phyloP scores from a whole-genome alignment of 2,329 filamentous ascomycete species.

The Claviceps spartinae region DNA sequence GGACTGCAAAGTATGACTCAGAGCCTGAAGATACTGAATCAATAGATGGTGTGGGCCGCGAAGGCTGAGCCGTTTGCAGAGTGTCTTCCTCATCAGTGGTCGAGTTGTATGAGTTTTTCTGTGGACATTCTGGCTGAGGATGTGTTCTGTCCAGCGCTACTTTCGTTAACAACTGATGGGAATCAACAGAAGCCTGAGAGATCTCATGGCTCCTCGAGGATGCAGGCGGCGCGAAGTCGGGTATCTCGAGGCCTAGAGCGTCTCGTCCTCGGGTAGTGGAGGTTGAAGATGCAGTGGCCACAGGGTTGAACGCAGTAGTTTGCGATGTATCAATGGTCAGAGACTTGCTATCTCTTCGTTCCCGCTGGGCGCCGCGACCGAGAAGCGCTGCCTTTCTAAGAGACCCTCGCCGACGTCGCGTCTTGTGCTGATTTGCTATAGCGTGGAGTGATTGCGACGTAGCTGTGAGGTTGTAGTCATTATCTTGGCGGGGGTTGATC shows the following conservation, averaged over 20 bases:
- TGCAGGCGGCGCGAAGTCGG: conserved; percentile 31
- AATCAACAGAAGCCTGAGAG: conserved; percentile 15
- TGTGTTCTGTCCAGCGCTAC: conserved; percentile 2
- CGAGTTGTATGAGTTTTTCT: conserved; percentile 31
- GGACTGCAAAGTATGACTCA: conserved; percentile 46
- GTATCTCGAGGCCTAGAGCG: conserved; percentile 32
- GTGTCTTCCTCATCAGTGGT: conserved; percentile 78
- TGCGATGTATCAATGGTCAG: conserved; percentile 29
- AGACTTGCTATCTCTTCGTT: conserved; percentile 38
- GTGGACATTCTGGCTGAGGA: conserved; percentile 10
- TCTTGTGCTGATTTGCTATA: conserved; percentile 31
- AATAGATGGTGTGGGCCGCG: conserved; percentile 28
- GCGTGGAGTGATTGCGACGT: conserved; percentile 15
- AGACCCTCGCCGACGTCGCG: conserved; percentile 65
- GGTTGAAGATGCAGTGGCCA: conserved; percentile 10
- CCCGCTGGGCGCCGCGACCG: conserved; percentile 55
- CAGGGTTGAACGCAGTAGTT: conserved; percentile 11
- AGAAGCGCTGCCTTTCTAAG: conserved; percentile 77
- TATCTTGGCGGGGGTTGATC: conserved; percentile 13
- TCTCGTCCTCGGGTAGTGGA: conserved; percentile 16
- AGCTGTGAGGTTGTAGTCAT: conserved; percentile 21
- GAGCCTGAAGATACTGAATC: conserved; percentile 40
- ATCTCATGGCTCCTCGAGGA: conserved; percentile 33
- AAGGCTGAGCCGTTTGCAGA: conserved; percentile 45
- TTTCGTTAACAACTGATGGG: conserved; percentile 10